Base-by-base conservation (phyloP, 225 moss, liverwort and hornwort species). In the Lunularia cruciata region DNA sequence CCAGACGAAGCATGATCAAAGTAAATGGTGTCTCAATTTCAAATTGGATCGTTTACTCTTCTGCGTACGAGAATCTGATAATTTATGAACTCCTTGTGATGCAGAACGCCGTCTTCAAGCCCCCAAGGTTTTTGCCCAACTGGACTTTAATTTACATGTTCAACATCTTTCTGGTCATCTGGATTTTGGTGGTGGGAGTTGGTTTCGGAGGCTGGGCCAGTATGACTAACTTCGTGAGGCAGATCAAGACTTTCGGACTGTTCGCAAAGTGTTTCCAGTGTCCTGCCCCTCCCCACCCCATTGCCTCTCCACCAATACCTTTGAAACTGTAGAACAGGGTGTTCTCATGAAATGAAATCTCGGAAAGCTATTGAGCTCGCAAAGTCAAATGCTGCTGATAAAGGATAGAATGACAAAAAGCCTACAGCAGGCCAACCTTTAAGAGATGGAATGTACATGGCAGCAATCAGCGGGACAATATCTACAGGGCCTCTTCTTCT, bases 201-300 rank as follows among this genome's bases (percentile, higher is more conserved):
- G 96, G 93, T 34, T 78, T 88, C 14, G 93, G 93, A 26, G 90
- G 92, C 28, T 98, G 96, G 96, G 92, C 93, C 4, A 98, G 96
- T 71, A 78, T 98, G 65, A 89, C 87, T 51, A 98, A 89, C 76
- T 85, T 98, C 34, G 68, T 77, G 16, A 79, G 80, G 28, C 96
- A 89, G 67, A 79, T 93, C 22, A n/a, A 78, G 18, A 73, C 86
- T 15, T 98, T 98, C 19, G 96, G 96, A 14, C 83, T 98, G 70
- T 98, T 98, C 27, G 93, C 93, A 20, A 79, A 73, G 43, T 98
- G 96, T 70, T 98, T 68, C 57, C 92, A 98, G 66, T 98, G 96
- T 70, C 84, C 86, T 22, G 74, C 34, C 47, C 30, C 39, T 39
- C 9, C 40, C 4, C 14, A 38, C 28, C 5, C 34, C 35, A 19